Percentiles rank a stretch among this genome's conserved stretches.
Evolutionary conservation across 2,329 filamentous ascomycete genomes (phyloP).

Genomic region (Botryotinia globosa): DNA sequence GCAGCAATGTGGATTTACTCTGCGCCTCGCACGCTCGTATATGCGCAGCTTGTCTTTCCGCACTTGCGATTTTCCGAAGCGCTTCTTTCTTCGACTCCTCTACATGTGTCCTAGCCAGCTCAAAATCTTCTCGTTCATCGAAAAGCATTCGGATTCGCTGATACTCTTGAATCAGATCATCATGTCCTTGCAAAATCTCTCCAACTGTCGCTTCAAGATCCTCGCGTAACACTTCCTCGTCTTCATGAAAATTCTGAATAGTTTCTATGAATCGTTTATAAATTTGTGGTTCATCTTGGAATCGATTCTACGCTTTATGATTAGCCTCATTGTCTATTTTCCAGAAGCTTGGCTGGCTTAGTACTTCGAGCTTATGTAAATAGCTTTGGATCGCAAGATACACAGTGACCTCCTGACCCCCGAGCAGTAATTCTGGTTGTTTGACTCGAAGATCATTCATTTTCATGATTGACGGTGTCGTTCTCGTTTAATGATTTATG

Average conservation of each 20-base stretch:
- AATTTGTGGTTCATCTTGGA: neutral
- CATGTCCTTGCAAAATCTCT: neutral
- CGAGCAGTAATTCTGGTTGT: neutral
- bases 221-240: neutral
- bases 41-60: neutral
- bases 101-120: neutral
- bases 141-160: neutral
- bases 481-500: neutral
- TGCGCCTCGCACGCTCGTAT: constrained; percentile 11
- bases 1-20: neutral
- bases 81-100: neutral
- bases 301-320: neutral
- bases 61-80: neutral
- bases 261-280: neutral
- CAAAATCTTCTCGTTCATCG: neutral
- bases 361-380: neutral
- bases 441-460: neutral
- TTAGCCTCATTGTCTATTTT: neutral
- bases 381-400: neutral
- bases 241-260: neutral
- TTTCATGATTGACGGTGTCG: neutral
- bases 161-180: constrained; percentile 2
- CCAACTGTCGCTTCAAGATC: neutral
- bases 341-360: neutral
- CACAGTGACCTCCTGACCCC: neutral